phyloP scores from a whole-genome alignment of 805 yeast species.

The Wickerhamiella slavikovae region DNA sequence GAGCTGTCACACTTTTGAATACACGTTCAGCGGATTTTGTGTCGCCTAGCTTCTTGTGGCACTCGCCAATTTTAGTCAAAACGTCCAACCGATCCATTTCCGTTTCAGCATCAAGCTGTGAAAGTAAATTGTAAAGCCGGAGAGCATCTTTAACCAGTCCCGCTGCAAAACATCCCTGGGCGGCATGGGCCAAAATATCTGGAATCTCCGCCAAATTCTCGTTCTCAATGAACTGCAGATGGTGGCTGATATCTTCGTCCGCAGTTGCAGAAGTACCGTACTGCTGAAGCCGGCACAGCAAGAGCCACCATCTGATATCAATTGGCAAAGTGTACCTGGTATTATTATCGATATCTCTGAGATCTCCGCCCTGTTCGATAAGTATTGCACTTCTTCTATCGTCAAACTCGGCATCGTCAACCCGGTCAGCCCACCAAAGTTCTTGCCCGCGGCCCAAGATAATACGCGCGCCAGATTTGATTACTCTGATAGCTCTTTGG shows the following conservation, averaged over 20 bases:
- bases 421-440: conserved; percentile 40
- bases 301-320: conserved; percentile 70
- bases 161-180: conserved; percentile 44
- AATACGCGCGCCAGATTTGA: conserved; percentile 66
- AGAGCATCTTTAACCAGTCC: conserved; percentile 63
- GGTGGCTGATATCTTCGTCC: conserved; percentile 49
- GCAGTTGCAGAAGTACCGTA: conserved; percentile 20
- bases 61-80: conserved; percentile 45
- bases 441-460: conserved; percentile 48
- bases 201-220: conserved; percentile 34
- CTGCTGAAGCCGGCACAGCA: conserved; percentile 46
- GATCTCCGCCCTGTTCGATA: conserved; percentile 2
- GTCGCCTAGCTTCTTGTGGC: conserved; percentile 54
- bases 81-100: conserved; percentile 17
- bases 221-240: conserved; percentile 37
- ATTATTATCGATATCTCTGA: neutral
- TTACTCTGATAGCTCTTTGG: conserved; percentile 32
- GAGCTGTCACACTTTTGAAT: conserved; percentile 10
- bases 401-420: conserved; percentile 72
- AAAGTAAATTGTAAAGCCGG: conserved; percentile 36
- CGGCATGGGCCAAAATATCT: conserved; percentile 64
- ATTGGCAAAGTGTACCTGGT: conserved; percentile 39
- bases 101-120: conserved; percentile 19
- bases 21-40: conserved; percentile 14
- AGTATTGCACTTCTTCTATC: conserved; percentile 29